phyloP scores from a whole-genome alignment of 371 early-diverging fungal species.

The Mucor circinelloides region DNA sequence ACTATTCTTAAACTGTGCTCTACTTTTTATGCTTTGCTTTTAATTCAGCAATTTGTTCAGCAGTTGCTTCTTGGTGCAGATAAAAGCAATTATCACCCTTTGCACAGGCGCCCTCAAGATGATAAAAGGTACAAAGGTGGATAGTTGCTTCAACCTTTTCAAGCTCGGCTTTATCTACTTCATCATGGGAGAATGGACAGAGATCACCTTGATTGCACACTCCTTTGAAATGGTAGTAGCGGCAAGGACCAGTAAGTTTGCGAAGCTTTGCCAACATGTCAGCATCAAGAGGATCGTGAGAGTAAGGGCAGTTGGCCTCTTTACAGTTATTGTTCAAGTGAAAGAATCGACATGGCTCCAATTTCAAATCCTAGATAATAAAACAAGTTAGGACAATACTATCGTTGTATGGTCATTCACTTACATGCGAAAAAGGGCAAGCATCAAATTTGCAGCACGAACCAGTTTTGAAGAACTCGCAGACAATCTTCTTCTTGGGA shows the following conservation, averaged over 20 bases:
- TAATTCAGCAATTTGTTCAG: not conserved
- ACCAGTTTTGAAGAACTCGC: constrained; percentile 31
- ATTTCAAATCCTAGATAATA: constrained; percentile 26
- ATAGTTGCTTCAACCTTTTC: constrained; percentile 14
- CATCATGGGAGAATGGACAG: constrained; percentile 34
- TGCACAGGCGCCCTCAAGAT: constrained; percentile 11
- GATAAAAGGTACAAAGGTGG: constrained; percentile 21
- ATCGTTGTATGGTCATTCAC: not conserved
- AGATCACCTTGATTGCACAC: constrained; percentile 34
- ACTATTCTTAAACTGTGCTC: not conserved
- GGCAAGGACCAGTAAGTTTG: constrained; percentile 33
- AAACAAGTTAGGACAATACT: not conserved
- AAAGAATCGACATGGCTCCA: constrained; percentile 44
- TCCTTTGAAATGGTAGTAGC: constrained; percentile 44
- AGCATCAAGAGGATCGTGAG: constrained; percentile 29
- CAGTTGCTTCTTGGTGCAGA: constrained; percentile 13
- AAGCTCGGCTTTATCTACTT: constrained; percentile 1
- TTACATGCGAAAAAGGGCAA: constrained; percentile 41
- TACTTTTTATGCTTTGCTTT: not conserved
- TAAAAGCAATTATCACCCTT: constrained; percentile 31
- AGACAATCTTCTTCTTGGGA: constrained; percentile 5
- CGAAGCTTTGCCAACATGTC: constrained; percentile 14
- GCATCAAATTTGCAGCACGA: constrained; percentile 28
- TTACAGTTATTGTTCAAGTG: constrained; percentile 32
- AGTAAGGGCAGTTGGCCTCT: constrained; percentile 31